Evolutionary conservation across 1,139 yeast genomes (phyloP).

Genomic region (Zygoascus hellenicus): DNA sequence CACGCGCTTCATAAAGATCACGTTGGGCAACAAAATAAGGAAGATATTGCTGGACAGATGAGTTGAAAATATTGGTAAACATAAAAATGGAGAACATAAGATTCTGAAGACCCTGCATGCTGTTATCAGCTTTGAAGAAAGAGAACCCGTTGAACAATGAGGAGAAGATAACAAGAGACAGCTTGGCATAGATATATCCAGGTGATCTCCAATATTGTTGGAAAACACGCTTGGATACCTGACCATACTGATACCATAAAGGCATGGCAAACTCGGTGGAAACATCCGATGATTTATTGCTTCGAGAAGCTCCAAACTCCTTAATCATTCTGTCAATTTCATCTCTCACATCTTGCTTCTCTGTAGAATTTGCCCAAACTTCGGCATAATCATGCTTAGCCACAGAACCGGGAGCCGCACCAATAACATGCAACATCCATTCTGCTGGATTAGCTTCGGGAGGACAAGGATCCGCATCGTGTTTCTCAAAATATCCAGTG

Average conservation of each 20-base stretch:
- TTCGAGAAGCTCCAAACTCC: constrained; percentile 20
- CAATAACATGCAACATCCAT: constrained; percentile 76
- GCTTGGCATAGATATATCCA: constrained; percentile 59
- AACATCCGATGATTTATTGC: constrained; percentile 23
- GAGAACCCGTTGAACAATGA: constrained; percentile 69
- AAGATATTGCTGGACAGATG: constrained; percentile 65
- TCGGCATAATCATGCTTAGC: constrained; percentile 60
- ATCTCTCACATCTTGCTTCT: constrained; percentile 40
- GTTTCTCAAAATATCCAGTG: constrained; percentile 59
- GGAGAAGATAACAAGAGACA: constrained; percentile 46
- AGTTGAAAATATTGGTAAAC: constrained; percentile 56
- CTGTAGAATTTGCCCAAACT: constrained; percentile 59
- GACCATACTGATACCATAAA: constrained; percentile 42
- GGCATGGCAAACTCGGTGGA: constrained; percentile 38
- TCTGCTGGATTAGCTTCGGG: constrained; percentile 72
- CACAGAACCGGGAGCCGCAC: constrained; percentile 73
- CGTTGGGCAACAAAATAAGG: constrained; percentile 70
- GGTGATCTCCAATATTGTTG: constrained; percentile 78
- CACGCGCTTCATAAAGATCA: constrained; percentile 82
- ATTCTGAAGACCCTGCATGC: constrained; percentile 44
- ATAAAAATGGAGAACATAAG: constrained; percentile 59
- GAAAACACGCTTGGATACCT: constrained; percentile 49
- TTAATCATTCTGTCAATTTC: constrained; percentile 27
- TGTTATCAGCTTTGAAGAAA: constrained; percentile 59
- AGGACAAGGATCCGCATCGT: constrained; percentile 66